Evolutionary conservation across 1,284 basidiomycete species (phyloP).

Genomic region (Ustilago hordei): DNA sequence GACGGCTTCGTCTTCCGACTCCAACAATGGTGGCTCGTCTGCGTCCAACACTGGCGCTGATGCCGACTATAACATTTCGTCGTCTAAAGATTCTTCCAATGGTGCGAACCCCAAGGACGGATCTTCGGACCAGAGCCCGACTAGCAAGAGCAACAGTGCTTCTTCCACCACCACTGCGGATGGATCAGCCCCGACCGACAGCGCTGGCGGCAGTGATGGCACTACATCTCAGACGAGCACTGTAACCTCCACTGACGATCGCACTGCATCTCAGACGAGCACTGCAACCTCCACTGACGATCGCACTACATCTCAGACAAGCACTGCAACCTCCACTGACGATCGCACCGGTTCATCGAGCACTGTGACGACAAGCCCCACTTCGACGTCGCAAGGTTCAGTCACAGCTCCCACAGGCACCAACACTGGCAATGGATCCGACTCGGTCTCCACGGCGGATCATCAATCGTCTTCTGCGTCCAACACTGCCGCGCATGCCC

Average conservation of each 20-base stretch:
- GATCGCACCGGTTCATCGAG: slow-evolving; percentile 13
- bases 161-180: background rate
- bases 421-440: slow-evolving; percentile 16
- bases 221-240: slow-evolving; percentile 1
- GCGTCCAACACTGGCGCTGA: slow-evolving; percentile 2
- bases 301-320: slow-evolving; percentile 6
- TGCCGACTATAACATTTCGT: background rate
- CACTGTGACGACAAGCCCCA: slow-evolving; percentile 14
- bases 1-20: background rate
- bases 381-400: slow-evolving; percentile 17
- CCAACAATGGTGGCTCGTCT: background rate
- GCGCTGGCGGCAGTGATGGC: background rate
- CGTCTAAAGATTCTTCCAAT: background rate
- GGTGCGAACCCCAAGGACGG: background rate
- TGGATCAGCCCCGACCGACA: background rate
- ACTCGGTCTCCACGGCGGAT: slow-evolving; percentile 14
- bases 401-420: background rate
- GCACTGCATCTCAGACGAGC: slow-evolving; percentile 5
- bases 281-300: slow-evolving; percentile 3
- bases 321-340: slow-evolving; percentile 1
- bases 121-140: background rate
- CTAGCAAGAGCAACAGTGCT: slow-evolving; percentile 1
- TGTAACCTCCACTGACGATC: slow-evolving; percentile 6
- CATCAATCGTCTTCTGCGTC: slow-evolving; percentile 12
- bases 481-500: background rate